These are phyloP conservation scores for Oidiodendron maius DNA, from an alignment of 495 filamentous ascomycete species.

Conservation along the genomic window DNA sequence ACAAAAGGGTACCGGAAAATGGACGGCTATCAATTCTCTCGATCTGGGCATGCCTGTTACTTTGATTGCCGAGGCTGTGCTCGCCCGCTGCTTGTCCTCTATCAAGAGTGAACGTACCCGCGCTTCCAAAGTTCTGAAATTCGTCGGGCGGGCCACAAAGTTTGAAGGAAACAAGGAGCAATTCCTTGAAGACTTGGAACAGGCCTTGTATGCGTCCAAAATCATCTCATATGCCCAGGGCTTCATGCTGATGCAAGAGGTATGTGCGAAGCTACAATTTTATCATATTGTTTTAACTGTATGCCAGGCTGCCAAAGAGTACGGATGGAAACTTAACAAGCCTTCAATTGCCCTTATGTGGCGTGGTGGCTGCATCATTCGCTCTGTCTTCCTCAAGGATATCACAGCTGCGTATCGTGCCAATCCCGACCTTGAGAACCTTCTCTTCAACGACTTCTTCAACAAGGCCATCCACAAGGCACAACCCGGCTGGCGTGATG, in stretches of 20 bases:
- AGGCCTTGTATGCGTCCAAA: slow-evolving; percentile 98
- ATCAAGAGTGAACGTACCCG: slow-evolving; percentile 89
- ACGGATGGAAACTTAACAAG: slow-evolving; percentile 98
- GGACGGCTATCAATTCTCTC: slow-evolving; percentile 98
- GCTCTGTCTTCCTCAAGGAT: slow-evolving; percentile 99
- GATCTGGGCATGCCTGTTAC: slow-evolving; percentile 99
- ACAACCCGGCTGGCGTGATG: slow-evolving; percentile 92
- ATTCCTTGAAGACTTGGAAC: slow-evolving; percentile 94
- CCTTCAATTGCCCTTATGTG: slow-evolving; percentile 99
- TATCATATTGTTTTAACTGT: slow-evolving; percentile 16
- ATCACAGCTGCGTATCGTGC: slow-evolving; percentile 95
- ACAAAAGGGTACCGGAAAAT: slow-evolving; percentile 99
- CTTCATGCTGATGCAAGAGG: slow-evolving; percentile 99
- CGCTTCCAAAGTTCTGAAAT: slow-evolving; percentile 70
- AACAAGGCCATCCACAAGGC: slow-evolving; percentile 97
- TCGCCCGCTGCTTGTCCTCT: slow-evolving; percentile 87
- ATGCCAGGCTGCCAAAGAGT: slow-evolving; percentile 85
- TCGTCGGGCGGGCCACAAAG: slow-evolving; percentile 62
- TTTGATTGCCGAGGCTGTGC: slow-evolving; percentile 94
- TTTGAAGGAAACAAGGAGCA: slow-evolving; percentile 87
- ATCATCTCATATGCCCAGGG: slow-evolving; percentile 99
- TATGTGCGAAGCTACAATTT: slow-evolving; percentile 37
- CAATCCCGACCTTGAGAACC: slow-evolving; percentile 93
- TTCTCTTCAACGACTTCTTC: slow-evolving; percentile 98
- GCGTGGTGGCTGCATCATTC: slow-evolving; percentile 99